Base-by-base conservation (phyloP, 2,329 filamentous ascomycete species). In the Monilinia laxa region DNA sequence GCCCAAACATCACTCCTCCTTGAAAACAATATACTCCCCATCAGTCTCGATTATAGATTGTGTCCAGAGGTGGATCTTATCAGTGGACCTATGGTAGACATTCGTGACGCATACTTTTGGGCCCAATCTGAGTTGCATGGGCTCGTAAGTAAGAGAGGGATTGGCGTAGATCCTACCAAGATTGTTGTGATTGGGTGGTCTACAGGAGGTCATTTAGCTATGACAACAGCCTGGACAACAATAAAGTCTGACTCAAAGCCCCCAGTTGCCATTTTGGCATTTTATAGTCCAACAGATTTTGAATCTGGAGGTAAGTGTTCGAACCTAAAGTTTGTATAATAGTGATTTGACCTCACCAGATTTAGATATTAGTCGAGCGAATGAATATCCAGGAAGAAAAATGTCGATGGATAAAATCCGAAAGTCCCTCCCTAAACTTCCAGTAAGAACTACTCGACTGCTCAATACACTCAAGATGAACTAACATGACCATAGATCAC, bases 11-110 rank as follows among this genome's bases (percentile, higher is more conserved):
- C n/a, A 16, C 7, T 57, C 10, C 38, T 67, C 4, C 60, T 64
- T 18, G 53, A 12, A 20, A 58, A 72, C 6, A 79, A 80, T 0
- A 76, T 84, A 52, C 71, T 84, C 2, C 81, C 83, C 0, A 72
- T 85, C 14, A 82, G 79, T 68, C 63, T 84, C 0, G 83, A 85
- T 70, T 82, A 84, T 68, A 75, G 82, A 0, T 77, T 85, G 1
- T 84, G 82, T 66, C 83, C 83, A 0, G 81, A 84, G 54, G 75
- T 79, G 3, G 79, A 73, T 25, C 70, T 85, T 20, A 58, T 76
- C 4, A 78, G 82, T 1, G 83, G 83, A 0, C 77, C 83, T 0
- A 79, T 85, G 72, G 69, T 70, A 3, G 83, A 85, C 69, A 76
- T 79, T 0, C 72, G 76, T 18, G 80, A 83, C 68, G 80, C 81